Base-by-base conservation (phyloP, 2,329 filamentous ascomycete genomes). In the Sporothrix pseudoabietina region DNA sequence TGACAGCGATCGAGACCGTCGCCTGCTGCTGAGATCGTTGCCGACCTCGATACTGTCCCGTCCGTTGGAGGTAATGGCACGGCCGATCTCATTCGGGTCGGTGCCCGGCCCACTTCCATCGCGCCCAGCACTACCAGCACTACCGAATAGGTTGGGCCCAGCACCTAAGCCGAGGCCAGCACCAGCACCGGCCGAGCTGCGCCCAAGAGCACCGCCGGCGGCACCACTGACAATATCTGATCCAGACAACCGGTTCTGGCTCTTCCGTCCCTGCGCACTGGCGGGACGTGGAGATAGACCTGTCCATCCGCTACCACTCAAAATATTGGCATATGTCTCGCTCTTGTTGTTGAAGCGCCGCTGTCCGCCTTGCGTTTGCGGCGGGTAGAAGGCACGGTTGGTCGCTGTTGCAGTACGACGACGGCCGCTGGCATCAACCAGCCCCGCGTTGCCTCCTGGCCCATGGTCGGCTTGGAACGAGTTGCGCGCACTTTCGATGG, bases 271-370 rank as follows among this genome's bases (percentile, higher is more conserved):
- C 59, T 89, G 87, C 7, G 84, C 85, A 77, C 88, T 90, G n/a
- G 87, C 87, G 26, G 89, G 89, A 52, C 89, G 84, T 0, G 89
- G 89, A 2, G 87, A 88, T 61, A 91, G 81, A 0, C 89, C 89
- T 1, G 82, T 83, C 75, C 87, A 82, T 85, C 35, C 76, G 73
- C 81, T 82, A 12, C 82, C 82, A 66, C 71, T 72, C 7, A 70
- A 81, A 79, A 72, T 76, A 79, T 75, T 72, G 52, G 65, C 65
- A 39, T 69, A 69, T 1, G 26, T 32, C 19, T 69, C 66, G 57
- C 72, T 75, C 63, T 72, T 73, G 55, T 63, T 71, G 63, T 65
- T 63, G 44, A 49, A 82, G 80, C 69, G 81, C 80, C 59, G 79
- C 79, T 63, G 73, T 3, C 41, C 65, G 8, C 22, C 54, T 8